Conservation (phyloP, 345 rosid genomes). For the Lagerstroemia speciosa region DNA sequence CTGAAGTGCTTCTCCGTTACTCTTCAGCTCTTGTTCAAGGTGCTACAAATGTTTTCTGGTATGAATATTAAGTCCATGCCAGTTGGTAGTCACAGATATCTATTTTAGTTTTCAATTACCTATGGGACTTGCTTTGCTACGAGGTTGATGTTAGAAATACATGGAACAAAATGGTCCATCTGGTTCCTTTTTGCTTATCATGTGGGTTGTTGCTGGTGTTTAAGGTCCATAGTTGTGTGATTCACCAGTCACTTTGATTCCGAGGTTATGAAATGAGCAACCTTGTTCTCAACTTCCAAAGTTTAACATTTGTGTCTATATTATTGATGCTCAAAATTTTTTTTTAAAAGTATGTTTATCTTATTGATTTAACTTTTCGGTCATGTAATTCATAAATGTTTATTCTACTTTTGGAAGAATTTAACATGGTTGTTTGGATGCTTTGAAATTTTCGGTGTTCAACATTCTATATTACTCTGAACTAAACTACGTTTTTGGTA, state of each 20-base stretch:
- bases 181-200: background rate
- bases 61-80: conserved; percentile 19
- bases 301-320: too few relatives aligned
- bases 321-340: too few relatives aligned
- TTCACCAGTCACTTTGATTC: background rate
- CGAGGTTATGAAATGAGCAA: background rate
- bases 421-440: background rate
- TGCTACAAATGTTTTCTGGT: conserved; percentile 97
- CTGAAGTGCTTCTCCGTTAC: conserved; percentile 73
- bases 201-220: background rate
- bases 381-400: background rate
- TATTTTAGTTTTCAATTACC: background rate
- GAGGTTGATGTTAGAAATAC: background rate
- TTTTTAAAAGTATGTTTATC: background rate
- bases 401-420: background rate
- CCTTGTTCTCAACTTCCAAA: background rate
- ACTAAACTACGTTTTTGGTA: background rate
- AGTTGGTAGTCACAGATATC: background rate
- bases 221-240: background rate
- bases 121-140: background rate
- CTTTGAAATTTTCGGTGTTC: background rate
- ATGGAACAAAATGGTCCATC: background rate
- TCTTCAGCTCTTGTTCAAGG: conserved; percentile 98
- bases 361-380: background rate
- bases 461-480: background rate